These are phyloP conservation scores for Xylaria sp. DNA, from an alignment of 2,329 filamentous ascomycete species.

Conservation along the genomic window DNA sequence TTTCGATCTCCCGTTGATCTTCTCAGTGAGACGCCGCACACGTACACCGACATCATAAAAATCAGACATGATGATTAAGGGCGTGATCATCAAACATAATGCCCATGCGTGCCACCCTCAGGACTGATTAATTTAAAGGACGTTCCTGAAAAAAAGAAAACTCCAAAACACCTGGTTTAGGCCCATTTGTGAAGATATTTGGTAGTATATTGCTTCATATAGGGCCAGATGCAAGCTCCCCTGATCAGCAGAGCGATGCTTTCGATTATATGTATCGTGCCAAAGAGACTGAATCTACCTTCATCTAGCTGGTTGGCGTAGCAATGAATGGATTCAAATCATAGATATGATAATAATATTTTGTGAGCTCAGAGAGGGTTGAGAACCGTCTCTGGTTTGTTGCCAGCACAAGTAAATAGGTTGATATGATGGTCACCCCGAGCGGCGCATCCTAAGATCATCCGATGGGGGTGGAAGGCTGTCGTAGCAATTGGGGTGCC, in stretches of 20 bases:
- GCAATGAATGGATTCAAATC: not conserved
- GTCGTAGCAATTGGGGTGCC: conserved; percentile 80
- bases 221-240: conserved; percentile 11
- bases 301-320: not conserved
- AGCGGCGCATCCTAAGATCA: conserved; percentile 83
- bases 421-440: conserved; percentile 87
- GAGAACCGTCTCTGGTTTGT: conserved; percentile 31
- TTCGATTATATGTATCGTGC: conserved; percentile 1
- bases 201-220: not conserved
- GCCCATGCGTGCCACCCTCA: too few relatives aligned
- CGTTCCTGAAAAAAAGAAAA: not conserved
- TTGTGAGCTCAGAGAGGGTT: conserved; percentile 19
- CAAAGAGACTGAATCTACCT: not conserved
- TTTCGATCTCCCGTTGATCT: not conserved
- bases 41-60: too few relatives aligned
- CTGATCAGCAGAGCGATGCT: conserved; percentile 7
- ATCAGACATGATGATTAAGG: too few relatives aligned
- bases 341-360: not conserved
- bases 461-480: conserved; percentile 90
- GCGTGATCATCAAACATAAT: too few relatives aligned
- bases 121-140: not conserved
- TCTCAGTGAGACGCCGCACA: too few relatives aligned
- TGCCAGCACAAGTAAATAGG: conserved; percentile 67
- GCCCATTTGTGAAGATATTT: not conserved
- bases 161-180: conserved; percentile 4